phyloP scores from a whole-genome alignment of 169 alveolate species.

The Perkinsus marinus region DNA sequence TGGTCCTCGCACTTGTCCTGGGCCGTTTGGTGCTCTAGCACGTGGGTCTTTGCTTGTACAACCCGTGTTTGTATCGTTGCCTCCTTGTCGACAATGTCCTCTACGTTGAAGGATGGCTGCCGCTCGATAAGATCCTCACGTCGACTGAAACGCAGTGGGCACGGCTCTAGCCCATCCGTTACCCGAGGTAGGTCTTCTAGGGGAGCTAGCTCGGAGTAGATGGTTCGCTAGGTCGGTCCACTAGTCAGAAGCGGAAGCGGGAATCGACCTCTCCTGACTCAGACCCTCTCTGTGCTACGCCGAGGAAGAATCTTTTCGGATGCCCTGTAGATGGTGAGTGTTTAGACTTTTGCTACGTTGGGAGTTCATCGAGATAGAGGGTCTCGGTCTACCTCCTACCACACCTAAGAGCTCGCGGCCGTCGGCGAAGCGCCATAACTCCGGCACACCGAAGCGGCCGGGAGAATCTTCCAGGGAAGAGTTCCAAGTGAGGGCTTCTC shows the following conservation, averaged over 20 bases:
- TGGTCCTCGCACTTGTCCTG: too few relatives aligned
- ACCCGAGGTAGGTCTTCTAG: background rate
- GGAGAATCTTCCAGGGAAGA: background rate
- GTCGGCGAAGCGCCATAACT: background rate
- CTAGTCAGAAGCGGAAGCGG: background rate
- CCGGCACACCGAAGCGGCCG: background rate
- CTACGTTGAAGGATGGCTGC: background rate
- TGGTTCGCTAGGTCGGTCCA: background rate
- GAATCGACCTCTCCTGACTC: background rate
- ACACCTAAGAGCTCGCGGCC: background rate
- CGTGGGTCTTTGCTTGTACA: background rate
- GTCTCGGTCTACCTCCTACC: background rate
- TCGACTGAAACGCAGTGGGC: background rate
- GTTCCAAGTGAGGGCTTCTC: background rate
- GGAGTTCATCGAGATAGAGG: background rate
- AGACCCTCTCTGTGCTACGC: background rate
- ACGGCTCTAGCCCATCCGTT: background rate
- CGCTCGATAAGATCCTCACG: background rate
- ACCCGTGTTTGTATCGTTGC: background rate
- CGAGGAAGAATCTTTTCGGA: background rate
- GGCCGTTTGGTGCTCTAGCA: too few relatives aligned
- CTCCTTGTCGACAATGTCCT: background rate
- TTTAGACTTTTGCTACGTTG: too few relatives aligned
- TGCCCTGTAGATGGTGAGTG: background rate
- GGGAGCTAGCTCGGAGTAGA: too few relatives aligned